A percentile compares a stretch with the other conserved stretches of the same genome.
phyloP scores from a whole-genome alignment of 2,329 filamentous ascomycete genomes.

The Metarhizium sp. region DNA sequence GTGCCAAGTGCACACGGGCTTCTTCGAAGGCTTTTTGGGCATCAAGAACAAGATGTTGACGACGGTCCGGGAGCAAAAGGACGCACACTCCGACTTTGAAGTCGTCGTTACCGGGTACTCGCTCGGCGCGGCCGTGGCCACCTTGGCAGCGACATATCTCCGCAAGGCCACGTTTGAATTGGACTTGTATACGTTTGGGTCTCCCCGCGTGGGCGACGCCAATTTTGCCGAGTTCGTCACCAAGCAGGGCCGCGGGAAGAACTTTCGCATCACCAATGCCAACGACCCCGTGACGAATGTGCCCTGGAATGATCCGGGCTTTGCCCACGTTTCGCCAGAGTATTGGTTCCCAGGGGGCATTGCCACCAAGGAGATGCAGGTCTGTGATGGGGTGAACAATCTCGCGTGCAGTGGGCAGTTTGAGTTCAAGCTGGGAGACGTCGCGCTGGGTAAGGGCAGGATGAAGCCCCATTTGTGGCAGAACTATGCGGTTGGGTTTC shows the following conservation, averaged over 20 bases:
- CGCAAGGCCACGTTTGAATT: constrained; percentile 32
- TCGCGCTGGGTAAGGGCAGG: too few relatives aligned
- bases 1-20: neutral
- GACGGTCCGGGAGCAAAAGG: neutral
- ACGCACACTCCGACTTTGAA: constrained; percentile 24
- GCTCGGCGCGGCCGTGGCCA: constrained; percentile 55
- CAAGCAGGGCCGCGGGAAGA: constrained; percentile 22
- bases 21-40: neutral
- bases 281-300: neutral
- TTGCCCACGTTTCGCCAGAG: neutral
- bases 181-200: constrained; percentile 57
- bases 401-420: too few relatives aligned
- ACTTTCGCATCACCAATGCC: neutral
- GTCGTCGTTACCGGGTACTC: constrained; percentile 58
- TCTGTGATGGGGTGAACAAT: too few relatives aligned
- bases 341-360: neutral
- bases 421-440: too few relatives aligned
- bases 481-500: too few relatives aligned
- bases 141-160: constrained; percentile 47
- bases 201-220: constrained; percentile 55
- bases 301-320: neutral
- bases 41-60: neutral
- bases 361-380: too few relatives aligned
- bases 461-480: too few relatives aligned
- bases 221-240: constrained; percentile 44